Conservation (phyloP, 257 asterid genomes). For the Craterostigma plantagineum region DNA sequence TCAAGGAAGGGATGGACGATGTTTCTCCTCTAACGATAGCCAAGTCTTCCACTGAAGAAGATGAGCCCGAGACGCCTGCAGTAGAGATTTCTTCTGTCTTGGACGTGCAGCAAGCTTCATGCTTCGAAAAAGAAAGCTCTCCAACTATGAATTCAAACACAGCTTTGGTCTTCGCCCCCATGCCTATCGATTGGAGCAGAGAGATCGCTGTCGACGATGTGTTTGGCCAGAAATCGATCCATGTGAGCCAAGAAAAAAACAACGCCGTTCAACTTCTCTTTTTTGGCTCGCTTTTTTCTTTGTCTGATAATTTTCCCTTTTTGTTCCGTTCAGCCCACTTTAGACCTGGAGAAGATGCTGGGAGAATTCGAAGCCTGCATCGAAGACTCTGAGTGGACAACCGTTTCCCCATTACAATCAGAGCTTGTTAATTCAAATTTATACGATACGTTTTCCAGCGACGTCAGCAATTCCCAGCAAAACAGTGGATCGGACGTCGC, state of each 20-base stretch:
- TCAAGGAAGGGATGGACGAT: too few species aligned
- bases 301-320: background rate
- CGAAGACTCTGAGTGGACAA: slow-evolving; percentile 28
- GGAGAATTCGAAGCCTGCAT: slow-evolving; percentile 15
- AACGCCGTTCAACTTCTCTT: too few species aligned
- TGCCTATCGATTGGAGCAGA: too few species aligned
- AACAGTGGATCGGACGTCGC: slow-evolving; percentile 10
- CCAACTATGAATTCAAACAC: background rate
- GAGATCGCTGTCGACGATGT: too few species aligned
- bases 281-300: background rate
- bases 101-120: too few species aligned
- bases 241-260: too few species aligned
- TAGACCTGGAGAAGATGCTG: slow-evolving; percentile 40
- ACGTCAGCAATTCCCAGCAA: slow-evolving; percentile 8
- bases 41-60: slow-evolving; percentile 33
- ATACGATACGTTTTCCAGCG: slow-evolving; percentile 14
- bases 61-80: slow-evolving; percentile 27
- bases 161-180: background rate
- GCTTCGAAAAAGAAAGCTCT: too few species aligned
- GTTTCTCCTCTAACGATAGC: slow-evolving; percentile 24
- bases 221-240: background rate
- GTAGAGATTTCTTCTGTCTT: too few species aligned
- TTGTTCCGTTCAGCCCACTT: slow-evolving; percentile 31
- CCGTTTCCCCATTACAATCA: slow-evolving; percentile 43
- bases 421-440: slow-evolving; percentile 39